These are phyloP conservation scores for Scutellaria galericulata DNA, from an alignment of 257 asterid species.

Conservation along the genomic window DNA sequence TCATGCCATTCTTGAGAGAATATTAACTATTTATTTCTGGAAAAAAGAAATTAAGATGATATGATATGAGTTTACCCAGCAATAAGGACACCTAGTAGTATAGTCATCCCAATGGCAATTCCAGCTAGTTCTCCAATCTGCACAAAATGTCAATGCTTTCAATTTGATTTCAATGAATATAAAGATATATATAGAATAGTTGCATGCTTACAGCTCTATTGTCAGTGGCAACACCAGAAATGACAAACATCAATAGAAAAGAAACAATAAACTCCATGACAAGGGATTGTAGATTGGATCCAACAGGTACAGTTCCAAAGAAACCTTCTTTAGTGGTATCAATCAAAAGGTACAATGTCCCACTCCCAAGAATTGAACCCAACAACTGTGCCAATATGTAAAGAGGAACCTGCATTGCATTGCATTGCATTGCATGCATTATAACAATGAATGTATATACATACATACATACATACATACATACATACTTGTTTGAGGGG, in stretches of 20 bases:
- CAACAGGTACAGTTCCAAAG: constrained; percentile 56
- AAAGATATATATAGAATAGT: not conserved
- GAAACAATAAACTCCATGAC: constrained; percentile 59
- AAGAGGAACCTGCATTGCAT: constrained; percentile 50
- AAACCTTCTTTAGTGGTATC: constrained; percentile 44
- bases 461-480: no score
- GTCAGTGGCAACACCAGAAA: constrained; percentile 77
- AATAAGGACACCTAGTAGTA: constrained; percentile 53
- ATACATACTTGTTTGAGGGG: constrained; percentile 51
- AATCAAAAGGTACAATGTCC: constrained; percentile 56
- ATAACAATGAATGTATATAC: no score
- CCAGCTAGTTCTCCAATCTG: constrained; percentile 81
- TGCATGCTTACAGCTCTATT: constrained; percentile 56
- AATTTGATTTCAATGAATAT: not conserved
- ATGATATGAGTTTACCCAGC: constrained; percentile 52
- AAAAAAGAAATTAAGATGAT: not conserved
- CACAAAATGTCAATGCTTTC: not conserved
- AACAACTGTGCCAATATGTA: constrained; percentile 59
- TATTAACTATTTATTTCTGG: no score
- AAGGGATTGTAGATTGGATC: constrained; percentile 59
- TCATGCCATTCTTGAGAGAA: no score
- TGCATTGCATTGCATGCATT: no score
- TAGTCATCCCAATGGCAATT: constrained; percentile 79
- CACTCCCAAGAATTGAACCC: constrained; percentile 68
- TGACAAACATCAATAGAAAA: constrained; percentile 68